Percentiles rank a stretch among this genome's conserved stretches.
Evolutionary conservation across 371 early-diverging fungal genomes (phyloP).

Genomic region (Apophysomyces variabilis): DNA sequence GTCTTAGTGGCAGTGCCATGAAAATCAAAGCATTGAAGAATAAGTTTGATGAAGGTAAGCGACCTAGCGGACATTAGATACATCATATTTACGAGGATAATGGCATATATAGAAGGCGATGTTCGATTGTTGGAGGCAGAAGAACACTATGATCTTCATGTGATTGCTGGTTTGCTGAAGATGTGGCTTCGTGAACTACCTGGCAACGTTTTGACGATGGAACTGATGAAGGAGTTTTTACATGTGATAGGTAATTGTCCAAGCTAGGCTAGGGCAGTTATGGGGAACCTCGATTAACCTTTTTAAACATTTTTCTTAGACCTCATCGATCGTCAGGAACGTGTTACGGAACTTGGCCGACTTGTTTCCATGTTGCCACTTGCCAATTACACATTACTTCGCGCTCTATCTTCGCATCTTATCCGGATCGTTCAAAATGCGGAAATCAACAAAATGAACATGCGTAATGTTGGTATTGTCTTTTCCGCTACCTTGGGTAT

Average conservation of each 20-base stretch:
- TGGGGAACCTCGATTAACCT: no score
- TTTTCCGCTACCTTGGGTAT: slow-evolving; percentile 94
- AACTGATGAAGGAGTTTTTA: slow-evolving; percentile 65
- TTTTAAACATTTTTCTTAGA: slow-evolving; percentile 45
- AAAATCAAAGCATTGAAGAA: slow-evolving; percentile 63
- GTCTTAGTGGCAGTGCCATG: slow-evolving; percentile 71
- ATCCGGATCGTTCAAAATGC: slow-evolving; percentile 83
- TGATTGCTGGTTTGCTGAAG: slow-evolving; percentile 81
- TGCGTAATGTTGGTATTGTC: slow-evolving; percentile 93
- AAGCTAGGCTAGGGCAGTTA: no score
- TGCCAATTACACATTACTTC: slow-evolving; percentile 88
- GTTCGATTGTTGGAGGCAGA: slow-evolving; percentile 57
- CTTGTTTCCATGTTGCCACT: slow-evolving; percentile 82
- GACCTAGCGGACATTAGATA: background rate
- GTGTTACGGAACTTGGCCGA: slow-evolving; percentile 76
- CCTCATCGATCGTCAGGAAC: slow-evolving; percentile 68
- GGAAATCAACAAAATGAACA: slow-evolving; percentile 91
- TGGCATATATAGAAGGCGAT: slow-evolving; percentile 53
- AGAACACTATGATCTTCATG: slow-evolving; percentile 72
- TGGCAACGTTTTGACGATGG: slow-evolving; percentile 71
- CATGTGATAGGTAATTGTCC: slow-evolving; percentile 46
- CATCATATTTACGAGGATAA: background rate
- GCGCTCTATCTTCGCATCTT: slow-evolving; percentile 86
- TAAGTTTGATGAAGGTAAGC: slow-evolving; percentile 60
- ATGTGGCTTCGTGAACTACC: slow-evolving; percentile 81